A percentile compares a stretch with the other conserved stretches of the same genome.
phyloP scores from a whole-genome alignment of 768 basidiomycete genomes.

The Austroboletus festivus region DNA sequence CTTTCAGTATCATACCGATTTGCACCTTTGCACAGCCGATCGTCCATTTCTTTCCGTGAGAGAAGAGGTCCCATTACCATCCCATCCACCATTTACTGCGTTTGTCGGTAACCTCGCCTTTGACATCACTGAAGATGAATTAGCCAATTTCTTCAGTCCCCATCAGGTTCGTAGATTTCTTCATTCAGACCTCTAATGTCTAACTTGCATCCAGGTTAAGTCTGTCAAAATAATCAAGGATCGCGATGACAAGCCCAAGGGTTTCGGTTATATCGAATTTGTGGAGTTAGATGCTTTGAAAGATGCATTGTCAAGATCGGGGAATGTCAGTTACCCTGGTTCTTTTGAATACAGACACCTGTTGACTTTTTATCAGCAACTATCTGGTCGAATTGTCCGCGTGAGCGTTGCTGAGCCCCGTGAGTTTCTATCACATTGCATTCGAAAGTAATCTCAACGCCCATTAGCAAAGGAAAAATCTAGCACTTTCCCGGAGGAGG shows the following conservation, averaged over 20 bases:
- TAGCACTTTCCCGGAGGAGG: constrained; percentile 55
- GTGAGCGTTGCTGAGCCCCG: constrained; percentile 96
- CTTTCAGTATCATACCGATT: constrained; percentile 8
- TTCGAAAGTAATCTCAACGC: constrained; percentile 8
- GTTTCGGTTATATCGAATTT: constrained; percentile 98
- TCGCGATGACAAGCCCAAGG: constrained; percentile 91
- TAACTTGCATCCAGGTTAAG: constrained; percentile 50
- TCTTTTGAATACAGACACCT: not conserved
- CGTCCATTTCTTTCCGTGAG: constrained; percentile 58
- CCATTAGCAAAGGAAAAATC: constrained; percentile 70
- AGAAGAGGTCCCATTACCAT: constrained; percentile 95
- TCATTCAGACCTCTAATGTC: not conserved
- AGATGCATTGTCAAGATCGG: constrained; percentile 71
- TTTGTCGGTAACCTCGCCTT: constrained; percentile 95
- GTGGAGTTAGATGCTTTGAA: constrained; percentile 82
- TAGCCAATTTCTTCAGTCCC: constrained; percentile 76
- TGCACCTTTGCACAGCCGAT: constrained; percentile 42
- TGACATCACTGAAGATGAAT: constrained; percentile 80
- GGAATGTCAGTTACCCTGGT: constrained; percentile 49
- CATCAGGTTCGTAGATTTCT: constrained; percentile 45
- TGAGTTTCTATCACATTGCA: constrained; percentile 43
- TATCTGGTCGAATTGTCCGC: constrained; percentile 79
- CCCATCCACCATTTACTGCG: constrained; percentile 92
- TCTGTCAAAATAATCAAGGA: constrained; percentile 92
- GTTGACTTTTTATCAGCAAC: constrained; percentile 38